phyloP scores from a whole-genome alignment of 306 rosid species.

The Ziziphus jujuba region DNA sequence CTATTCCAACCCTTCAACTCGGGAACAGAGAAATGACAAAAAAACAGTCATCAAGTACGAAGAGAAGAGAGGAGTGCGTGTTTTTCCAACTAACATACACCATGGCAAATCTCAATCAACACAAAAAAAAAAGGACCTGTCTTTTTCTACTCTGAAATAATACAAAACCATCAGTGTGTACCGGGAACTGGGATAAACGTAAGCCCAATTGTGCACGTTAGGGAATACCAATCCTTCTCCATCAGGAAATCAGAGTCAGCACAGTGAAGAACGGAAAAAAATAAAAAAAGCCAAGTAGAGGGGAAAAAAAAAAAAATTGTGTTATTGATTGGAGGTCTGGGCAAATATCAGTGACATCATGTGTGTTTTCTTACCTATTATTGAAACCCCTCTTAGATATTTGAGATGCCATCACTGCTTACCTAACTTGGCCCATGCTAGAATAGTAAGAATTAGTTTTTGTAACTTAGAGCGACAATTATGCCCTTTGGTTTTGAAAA shows the following conservation, averaged over 20 bases:
- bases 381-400: slow-evolving; percentile 3
- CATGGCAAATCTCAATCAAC: slow-evolving; percentile 12
- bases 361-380: slow-evolving; percentile 17
- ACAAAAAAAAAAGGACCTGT: slow-evolving; percentile 26
- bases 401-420: slow-evolving; percentile 8
- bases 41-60: slow-evolving; percentile 3
- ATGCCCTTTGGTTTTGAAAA: background rate
- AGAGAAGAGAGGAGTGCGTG: background rate
- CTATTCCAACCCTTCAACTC: slow-evolving; percentile 24
- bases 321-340: background rate
- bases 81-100: slow-evolving; percentile 11
- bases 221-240: background rate
- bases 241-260: background rate
- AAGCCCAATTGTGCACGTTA: slow-evolving; percentile 8
- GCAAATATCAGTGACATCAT: slow-evolving; percentile 27
- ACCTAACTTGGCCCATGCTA: background rate
- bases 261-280: background rate
- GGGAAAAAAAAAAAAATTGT: background rate
- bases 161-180: slow-evolving; percentile 20
- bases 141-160: slow-evolving; percentile 33
- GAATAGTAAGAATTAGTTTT: background rate
- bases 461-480: background rate
- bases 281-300: background rate
- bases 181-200: slow-evolving; percentile 6
- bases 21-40: slow-evolving; percentile 39